Base-by-base conservation (phyloP, 2,329 filamentous ascomycete species). In the Phoma sp. region DNA sequence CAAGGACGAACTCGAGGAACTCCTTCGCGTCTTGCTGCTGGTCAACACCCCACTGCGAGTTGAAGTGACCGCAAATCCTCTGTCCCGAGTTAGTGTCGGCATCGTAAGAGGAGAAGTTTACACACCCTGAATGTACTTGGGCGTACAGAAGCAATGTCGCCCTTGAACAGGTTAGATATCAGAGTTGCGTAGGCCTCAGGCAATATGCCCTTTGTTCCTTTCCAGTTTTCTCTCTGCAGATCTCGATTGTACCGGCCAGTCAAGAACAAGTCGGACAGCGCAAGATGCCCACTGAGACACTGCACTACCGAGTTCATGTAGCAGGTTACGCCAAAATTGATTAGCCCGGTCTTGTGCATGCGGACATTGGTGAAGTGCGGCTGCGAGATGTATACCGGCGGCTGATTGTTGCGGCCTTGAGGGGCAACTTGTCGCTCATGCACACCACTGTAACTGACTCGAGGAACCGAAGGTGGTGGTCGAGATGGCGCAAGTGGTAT, bases 251-350 rank as follows among this genome's bases (percentile, higher is more conserved):
- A 91, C 68, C 70, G 89, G 70, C 79, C 88, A 79, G 77, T 86
- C 72, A 76, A 84, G 79, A 83, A 96, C 83, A 77, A 85, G 76
- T 69, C 85, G 70, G 83, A 85, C 37, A 88, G 74, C 17, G 82
- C 79, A 8, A 82, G 77, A 0, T 92, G 94, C 1, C 88, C 88
- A 55, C 90, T 89, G 17, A 97, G 78, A 57, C 89, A 90, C 74
- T 98, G 94, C 24, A 98, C 80, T 0, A 88, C 88, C n/a, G 91
- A 88, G 74, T 96, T 97, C 81, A 95, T 92, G 71, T 96, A 97
- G 73, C 94, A 97, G 62, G 90, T 93, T 41, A 89, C 88, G 1
- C 87, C 85, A 36, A 92, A 90, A 65, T 97, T 97, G 55, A 86
- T 79, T 12, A 97, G 81, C 0, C 94, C 93, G 10, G 91, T 89